A percentile compares a stretch with the other conserved stretches of the same genome.
These are phyloP conservation scores for Cymbopogon citratus DNA, from an alignment of 176 grass and related monocot genomes.

Conservation along the genomic window DNA sequence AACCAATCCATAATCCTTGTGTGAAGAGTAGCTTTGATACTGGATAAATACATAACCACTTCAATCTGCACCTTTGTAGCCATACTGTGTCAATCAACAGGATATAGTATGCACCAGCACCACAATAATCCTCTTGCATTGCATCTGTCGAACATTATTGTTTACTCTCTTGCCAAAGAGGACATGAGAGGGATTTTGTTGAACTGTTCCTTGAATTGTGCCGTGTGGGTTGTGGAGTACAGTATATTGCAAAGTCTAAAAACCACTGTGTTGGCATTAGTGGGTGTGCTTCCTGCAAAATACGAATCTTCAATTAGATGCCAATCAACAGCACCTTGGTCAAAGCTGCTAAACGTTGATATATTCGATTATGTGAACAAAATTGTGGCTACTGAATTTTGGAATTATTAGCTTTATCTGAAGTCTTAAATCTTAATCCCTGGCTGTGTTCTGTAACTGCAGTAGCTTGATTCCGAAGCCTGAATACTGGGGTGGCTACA, in stretches of 20 bases:
- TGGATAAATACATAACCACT: neutral
- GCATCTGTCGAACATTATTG: neutral
- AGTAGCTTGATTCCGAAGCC: conserved; percentile 75
- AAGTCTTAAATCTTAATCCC: neutral
- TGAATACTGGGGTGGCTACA: conserved; percentile 85
- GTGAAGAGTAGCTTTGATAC: too few relatives aligned
- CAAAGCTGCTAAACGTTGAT: conserved; percentile 4
- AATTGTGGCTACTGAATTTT: neutral
- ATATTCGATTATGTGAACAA: neutral
- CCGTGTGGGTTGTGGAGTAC: neutral
- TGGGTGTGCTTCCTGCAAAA: neutral
- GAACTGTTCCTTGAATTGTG: neutral
- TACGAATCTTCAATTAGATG: conserved; percentile 5
- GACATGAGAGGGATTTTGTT: neutral
- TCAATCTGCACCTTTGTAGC: neutral
- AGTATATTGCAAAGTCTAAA: neutral
- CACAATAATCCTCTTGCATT: neutral
- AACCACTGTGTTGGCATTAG: neutral
- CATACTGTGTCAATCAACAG: neutral
- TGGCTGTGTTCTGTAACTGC: conserved; percentile 21
- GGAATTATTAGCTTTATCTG: neutral
- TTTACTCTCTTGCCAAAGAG: neutral
- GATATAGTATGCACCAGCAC: neutral
- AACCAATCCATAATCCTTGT: too few relatives aligned
- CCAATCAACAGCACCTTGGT: neutral